Conservation (phyloP, 805 yeast species). For the Saccharomycopsis lassenensis region DNA sequence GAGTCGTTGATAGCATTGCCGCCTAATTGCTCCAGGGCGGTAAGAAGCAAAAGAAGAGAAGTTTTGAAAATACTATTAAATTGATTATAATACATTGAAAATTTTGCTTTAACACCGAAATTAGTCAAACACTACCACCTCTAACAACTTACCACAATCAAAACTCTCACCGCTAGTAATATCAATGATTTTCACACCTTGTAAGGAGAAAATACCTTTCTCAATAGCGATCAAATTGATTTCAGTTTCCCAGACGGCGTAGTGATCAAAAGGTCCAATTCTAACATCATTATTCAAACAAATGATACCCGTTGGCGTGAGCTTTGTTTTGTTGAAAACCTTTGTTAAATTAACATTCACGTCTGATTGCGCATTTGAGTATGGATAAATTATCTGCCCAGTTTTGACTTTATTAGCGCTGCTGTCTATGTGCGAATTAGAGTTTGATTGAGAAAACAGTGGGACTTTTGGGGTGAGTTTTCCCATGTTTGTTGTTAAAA, state of each 20-base stretch:
- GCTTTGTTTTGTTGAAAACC: slow-evolving; percentile 29
- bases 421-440: slow-evolving; percentile 13
- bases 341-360: slow-evolving; percentile 22
- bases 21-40: slow-evolving; percentile 7
- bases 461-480: slow-evolving; percentile 21
- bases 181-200: slow-evolving; percentile 58
- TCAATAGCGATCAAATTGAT: slow-evolving; percentile 50
- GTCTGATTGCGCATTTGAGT: slow-evolving; percentile 14
- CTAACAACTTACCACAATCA: slow-evolving; percentile 61
- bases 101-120: no score
- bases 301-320: slow-evolving; percentile 44
- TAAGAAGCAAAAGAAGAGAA: slow-evolving; percentile 14
- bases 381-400: slow-evolving; percentile 17
- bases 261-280: slow-evolving; percentile 50
- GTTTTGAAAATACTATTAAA: slow-evolving; percentile 12
- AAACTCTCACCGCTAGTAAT: slow-evolving; percentile 51
- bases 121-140: slow-evolving; percentile 42
- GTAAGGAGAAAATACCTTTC: slow-evolving; percentile 52
- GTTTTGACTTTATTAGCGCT: slow-evolving; percentile 9
- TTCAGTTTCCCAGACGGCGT: slow-evolving; percentile 53
- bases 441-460: no score
- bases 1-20: slow-evolving; percentile 15
- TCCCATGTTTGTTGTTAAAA: slow-evolving; percentile 17
- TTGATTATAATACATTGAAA: neutral
- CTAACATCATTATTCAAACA: slow-evolving; percentile 56